phyloP scores from a whole-genome alignment of 495 filamentous ascomycete genomes.

The Penicillium psychrofluorescens region DNA sequence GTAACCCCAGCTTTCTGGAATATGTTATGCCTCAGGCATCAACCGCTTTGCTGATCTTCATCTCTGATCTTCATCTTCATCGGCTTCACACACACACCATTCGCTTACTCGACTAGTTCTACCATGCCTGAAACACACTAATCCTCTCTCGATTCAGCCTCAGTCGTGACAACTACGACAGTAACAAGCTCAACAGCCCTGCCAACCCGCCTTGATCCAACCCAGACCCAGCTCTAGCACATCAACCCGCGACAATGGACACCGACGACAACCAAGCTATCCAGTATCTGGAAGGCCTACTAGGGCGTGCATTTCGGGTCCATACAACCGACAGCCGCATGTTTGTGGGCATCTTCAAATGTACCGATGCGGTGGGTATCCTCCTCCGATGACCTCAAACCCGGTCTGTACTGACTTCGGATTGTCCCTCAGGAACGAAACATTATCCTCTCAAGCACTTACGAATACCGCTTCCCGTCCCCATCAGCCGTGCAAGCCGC shows the following conservation, averaged over 20 bases:
- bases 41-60: too few species aligned
- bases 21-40: too few species aligned
- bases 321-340: conserved; percentile 78
- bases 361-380: conserved; percentile 73
- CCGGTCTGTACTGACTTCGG: conserved; percentile 1
- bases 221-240: background rate
- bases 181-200: background rate
- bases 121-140: too few species aligned
- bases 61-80: too few species aligned
- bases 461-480: conserved; percentile 77
- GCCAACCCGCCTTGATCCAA: background rate
- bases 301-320: conserved; percentile 58
- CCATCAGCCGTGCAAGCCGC: conserved; percentile 40
- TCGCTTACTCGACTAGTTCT: too few species aligned
- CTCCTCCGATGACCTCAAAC: background rate
- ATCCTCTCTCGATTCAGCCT: too few species aligned
- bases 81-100: too few species aligned
- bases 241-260: conserved; percentile 24
- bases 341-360: conserved; percentile 87
- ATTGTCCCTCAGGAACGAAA: conserved; percentile 58
- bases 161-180: too few species aligned
- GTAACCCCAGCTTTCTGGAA: too few species aligned
- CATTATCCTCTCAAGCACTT: conserved; percentile 73
- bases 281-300: conserved; percentile 38
- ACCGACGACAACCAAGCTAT: conserved; percentile 29